phyloP scores from a whole-genome alignment of 371 early-diverging fungal species.

The Syncephalastrum contaminatum region DNA sequence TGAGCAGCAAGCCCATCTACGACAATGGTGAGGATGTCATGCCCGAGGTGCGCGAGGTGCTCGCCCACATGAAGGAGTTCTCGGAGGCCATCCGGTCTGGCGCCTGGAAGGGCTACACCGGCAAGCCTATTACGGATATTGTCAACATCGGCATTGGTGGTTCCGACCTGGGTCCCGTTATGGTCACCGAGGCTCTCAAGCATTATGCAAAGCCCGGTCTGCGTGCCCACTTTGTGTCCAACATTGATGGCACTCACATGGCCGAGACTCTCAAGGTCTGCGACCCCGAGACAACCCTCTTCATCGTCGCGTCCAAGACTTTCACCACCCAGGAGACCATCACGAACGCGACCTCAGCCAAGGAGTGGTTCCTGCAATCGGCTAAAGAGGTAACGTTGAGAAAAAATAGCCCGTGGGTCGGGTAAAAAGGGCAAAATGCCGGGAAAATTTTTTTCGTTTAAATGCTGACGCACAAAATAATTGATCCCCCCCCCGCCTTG shows the following conservation, averaged over 20 bases:
- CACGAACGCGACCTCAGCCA: constrained; percentile 94
- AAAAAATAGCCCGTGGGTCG: background rate
- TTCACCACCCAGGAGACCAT: constrained; percentile 99
- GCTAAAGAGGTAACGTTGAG: constrained; percentile 76
- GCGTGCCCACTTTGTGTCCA: constrained; percentile 94
- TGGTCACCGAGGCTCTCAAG: constrained; percentile 98
- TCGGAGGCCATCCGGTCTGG: constrained; percentile 86
- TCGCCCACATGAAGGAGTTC: constrained; percentile 89
- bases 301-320: constrained; percentile 98
- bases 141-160: constrained; percentile 99
- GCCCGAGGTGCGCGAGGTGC: constrained; percentile 93
- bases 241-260: constrained; percentile 98
- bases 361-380: constrained; percentile 86
- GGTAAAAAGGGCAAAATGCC: constrained; percentile 1
- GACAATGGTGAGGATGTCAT: constrained; percentile 87
- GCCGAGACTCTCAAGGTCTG: constrained; percentile 87
- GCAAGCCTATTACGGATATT: constrained; percentile 90
- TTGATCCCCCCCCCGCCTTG: background rate
- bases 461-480: constrained; percentile 3
- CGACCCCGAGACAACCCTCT: constrained; percentile 91
- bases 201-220: constrained; percentile 80
- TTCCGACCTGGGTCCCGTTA: constrained; percentile 99
- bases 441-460: constrained; percentile 7
- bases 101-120: constrained; percentile 93
- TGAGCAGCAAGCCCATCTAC: constrained; percentile 75